Conservation (phyloP, 805 yeast species). For the Candida maltosa region DNA sequence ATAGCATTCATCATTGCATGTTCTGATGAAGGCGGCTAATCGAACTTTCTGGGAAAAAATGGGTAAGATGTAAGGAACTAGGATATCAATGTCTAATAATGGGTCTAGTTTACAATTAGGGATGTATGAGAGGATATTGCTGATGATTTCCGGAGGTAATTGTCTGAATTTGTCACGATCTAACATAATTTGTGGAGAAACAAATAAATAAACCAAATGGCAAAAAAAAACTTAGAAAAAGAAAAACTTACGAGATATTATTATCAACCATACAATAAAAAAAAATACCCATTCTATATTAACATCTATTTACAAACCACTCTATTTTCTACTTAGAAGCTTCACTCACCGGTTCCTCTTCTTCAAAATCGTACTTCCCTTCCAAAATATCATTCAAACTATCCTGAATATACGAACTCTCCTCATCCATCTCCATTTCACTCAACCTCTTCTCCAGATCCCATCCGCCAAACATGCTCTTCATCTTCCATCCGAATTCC, state of each 20-base stretch:
- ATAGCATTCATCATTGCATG: no score
- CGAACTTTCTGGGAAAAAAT: no score
- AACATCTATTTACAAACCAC: neutral
- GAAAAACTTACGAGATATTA: neutral
- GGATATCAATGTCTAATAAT: no score
- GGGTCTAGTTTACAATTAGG: no score
- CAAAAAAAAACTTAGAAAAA: neutral
- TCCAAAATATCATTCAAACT: conserved; percentile 49
- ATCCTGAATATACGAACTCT: conserved; percentile 54
- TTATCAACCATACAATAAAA: neutral
- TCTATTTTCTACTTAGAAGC: no score
- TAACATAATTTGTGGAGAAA: no score
- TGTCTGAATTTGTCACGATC: no score
- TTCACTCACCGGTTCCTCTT: no score
- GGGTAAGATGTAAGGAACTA: no score
- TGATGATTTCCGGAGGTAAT: no score
- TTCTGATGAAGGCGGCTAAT: no score
- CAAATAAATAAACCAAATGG: neutral
- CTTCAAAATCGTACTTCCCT: conserved; percentile 37
- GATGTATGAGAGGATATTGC: no score
- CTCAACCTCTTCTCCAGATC: conserved; percentile 49
- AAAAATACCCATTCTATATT: neutral
- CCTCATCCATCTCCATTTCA: conserved; percentile 49
- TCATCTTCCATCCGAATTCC: conserved; percentile 73
- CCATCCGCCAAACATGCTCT: conserved; percentile 64